Base-by-base conservation (phyloP, 176 grass and related monocot genomes). In the Avena eriantha region DNA sequence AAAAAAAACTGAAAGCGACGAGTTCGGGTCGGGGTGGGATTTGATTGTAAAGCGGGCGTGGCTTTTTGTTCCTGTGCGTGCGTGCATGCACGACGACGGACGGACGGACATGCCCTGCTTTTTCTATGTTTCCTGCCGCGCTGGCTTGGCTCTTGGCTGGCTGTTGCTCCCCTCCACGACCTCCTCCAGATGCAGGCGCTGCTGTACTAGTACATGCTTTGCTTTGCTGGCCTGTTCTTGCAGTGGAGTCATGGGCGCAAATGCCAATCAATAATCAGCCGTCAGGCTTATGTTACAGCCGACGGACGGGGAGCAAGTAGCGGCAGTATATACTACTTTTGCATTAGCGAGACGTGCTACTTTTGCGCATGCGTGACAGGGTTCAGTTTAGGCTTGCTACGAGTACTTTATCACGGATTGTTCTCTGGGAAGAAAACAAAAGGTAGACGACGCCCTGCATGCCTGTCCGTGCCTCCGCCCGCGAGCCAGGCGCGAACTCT, bases 111-210 rank as follows among this genome's bases (percentile, higher is more conserved):
- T 91, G 70, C 36, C 23, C 21, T 50, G 85, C 11, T 78, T 13
- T 53, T 86, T 60, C 33, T 90, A 77, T 45, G 36, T 66, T 34
- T 82, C 0, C 55, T 61, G 53, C 72, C 48, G 22, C 77, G 76
- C 71, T 82, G 75, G 68, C 45, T 36, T 34, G 67, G 26, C 60
- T 26, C 24, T 22, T 6, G 29, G 8, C 6, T 39, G 55, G 43
- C 36, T 19, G 35, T 81, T 68, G 78, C 35, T 68, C 69, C 45
- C 55, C 78, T 74, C 67, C 66, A 80, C 67, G 76, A 89, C 82
- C 69, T 63, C 0, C 46, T 63, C 0, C 46, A 16, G 4, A n/a
- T 24, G 81, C 76, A 89, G 87, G 82, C 64, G 26, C 35, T 13
- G 59, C 35, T 36, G 35, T 36, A 36, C 35, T 63, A 26, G 53